Conservation (phyloP, 805 yeast genomes). For the Diddensiella transvaalensis region DNA sequence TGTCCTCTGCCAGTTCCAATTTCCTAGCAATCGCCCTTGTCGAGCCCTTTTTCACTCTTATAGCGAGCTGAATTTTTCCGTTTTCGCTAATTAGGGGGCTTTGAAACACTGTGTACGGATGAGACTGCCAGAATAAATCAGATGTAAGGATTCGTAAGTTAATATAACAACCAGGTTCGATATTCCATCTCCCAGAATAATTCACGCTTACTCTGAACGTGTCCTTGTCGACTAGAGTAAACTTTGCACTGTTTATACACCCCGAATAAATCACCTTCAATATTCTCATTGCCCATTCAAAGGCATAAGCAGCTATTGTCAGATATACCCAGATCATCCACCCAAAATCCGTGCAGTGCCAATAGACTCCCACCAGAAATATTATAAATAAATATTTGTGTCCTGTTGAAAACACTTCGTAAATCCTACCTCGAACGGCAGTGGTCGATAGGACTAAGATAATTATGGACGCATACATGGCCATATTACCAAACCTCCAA, state of each 20-base stretch:
- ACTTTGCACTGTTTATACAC: slow-evolving; percentile 1
- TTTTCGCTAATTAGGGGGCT: slow-evolving; percentile 10
- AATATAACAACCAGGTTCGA: slow-evolving; percentile 53
- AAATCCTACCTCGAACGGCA: slow-evolving; percentile 47
- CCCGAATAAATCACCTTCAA: slow-evolving; percentile 10
- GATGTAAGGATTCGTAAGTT: slow-evolving; percentile 43
- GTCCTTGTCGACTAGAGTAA: slow-evolving; percentile 16
- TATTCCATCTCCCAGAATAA: slow-evolving; percentile 43
- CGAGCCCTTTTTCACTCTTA: slow-evolving; percentile 18
- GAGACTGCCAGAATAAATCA: slow-evolving; percentile 59
- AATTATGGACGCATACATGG: slow-evolving; percentile 41
- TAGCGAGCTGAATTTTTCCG: slow-evolving; percentile 13
- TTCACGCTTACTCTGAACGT: slow-evolving; percentile 21
- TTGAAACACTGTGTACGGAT: slow-evolving; percentile 54
- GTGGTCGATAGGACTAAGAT: slow-evolving; percentile 45
- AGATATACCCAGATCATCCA: slow-evolving; percentile 51
- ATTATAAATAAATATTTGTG: slow-evolving; percentile 39
- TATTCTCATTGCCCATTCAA: slow-evolving; percentile 13
- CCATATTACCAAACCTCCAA: slow-evolving; percentile 43
- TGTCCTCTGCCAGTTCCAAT: slow-evolving; percentile 1
- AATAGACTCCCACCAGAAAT: slow-evolving; percentile 54
- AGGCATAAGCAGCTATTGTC: slow-evolving; percentile 15
- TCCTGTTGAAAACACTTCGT: slow-evolving; percentile 53
- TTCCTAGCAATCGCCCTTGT: slow-evolving; percentile 15
- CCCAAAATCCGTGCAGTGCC: slow-evolving; percentile 50